phyloP scores from a whole-genome alignment of 768 basidiomycete species.

The Termitomyces sp. region DNA sequence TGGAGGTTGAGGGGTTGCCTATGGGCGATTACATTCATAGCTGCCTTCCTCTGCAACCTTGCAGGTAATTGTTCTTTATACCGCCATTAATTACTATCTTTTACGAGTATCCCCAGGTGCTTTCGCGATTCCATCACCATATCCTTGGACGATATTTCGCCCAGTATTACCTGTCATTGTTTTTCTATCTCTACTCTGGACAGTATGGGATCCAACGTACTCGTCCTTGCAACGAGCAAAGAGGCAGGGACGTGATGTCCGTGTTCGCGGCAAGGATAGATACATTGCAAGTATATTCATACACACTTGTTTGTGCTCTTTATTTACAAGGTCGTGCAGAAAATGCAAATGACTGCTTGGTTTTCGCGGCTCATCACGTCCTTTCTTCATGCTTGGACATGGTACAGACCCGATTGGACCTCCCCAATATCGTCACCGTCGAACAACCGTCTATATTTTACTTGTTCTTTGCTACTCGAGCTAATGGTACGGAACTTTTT shows the following conservation, averaged over 20 bases:
- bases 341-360: slow-evolving; percentile 58
- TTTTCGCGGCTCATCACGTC: slow-evolving; percentile 46
- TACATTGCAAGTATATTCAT: slow-evolving; percentile 49
- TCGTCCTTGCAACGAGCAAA: slow-evolving; percentile 49
- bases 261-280: slow-evolving; percentile 53
- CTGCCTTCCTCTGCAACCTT: slow-evolving; percentile 35
- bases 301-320: not conserved
- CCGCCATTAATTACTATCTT: not conserved
- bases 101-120: slow-evolving; percentile 21
- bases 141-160: slow-evolving; percentile 19
- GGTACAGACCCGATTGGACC: slow-evolving; percentile 34
- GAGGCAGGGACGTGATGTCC: slow-evolving; percentile 66
- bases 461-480: slow-evolving; percentile 42
- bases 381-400: slow-evolving; percentile 34
- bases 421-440: slow-evolving; percentile 27
- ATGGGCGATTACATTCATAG: slow-evolving; percentile 47
- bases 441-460: slow-evolving; percentile 40
- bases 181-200: slow-evolving; percentile 66
- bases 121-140: slow-evolving; percentile 24
- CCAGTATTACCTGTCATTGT: slow-evolving; percentile 45
- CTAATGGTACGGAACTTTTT: slow-evolving; percentile 40
- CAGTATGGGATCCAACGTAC: slow-evolving; percentile 85
- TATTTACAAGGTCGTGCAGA: slow-evolving; percentile 30
- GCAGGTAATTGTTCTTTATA: slow-evolving; percentile 34
- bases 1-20: slow-evolving; percentile 70